Conservation (phyloP, 1,139 yeast genomes). For the Kazachstania sp. region DNA sequence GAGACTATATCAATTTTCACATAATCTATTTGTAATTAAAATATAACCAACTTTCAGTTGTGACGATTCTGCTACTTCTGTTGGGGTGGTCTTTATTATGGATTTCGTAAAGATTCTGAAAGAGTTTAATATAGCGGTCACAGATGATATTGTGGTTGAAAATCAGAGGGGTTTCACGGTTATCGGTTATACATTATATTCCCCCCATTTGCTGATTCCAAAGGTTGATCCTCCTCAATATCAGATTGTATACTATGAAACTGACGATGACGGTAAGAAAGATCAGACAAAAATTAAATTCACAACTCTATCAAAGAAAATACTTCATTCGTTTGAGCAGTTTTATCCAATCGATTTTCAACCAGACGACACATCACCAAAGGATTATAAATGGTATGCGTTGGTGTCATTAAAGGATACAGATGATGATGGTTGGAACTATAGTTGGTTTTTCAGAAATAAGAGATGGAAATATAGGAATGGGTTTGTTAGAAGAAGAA, state of each 20-base stretch:
- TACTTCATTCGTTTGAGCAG: conserved; percentile 13
- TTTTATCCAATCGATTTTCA: conserved; percentile 15
- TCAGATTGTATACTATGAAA: conserved; percentile 33
- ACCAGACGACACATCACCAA: conserved; percentile 29
- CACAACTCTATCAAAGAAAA: conserved; percentile 8
- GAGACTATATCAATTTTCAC: no score
- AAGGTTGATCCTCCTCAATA: conserved; percentile 42
- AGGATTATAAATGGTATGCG: conserved; percentile 55
- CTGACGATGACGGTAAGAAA: conserved; percentile 12
- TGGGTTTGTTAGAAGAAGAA: conserved; percentile 47
- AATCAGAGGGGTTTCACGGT: conserved; percentile 48
- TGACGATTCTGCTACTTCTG: no score
- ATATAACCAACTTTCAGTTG: no score
- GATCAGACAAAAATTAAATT: neutral
- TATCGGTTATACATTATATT: conserved; percentile 48
- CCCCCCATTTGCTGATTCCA: conserved; percentile 36
- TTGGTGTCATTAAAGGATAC: conserved; percentile 42
- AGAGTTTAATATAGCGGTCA: conserved; percentile 16
- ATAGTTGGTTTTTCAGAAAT: conserved; percentile 43
- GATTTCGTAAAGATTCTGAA: neutral
- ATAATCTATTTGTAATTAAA: no score
- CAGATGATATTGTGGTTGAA: conserved; percentile 39
- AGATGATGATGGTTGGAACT: conserved; percentile 69
- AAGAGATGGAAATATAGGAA: conserved; percentile 54
- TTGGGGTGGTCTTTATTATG: neutral